Evolutionary conservation across 805 yeast genomes (phyloP).

Genomic region (Zygotorulaspora chibaensis): DNA sequence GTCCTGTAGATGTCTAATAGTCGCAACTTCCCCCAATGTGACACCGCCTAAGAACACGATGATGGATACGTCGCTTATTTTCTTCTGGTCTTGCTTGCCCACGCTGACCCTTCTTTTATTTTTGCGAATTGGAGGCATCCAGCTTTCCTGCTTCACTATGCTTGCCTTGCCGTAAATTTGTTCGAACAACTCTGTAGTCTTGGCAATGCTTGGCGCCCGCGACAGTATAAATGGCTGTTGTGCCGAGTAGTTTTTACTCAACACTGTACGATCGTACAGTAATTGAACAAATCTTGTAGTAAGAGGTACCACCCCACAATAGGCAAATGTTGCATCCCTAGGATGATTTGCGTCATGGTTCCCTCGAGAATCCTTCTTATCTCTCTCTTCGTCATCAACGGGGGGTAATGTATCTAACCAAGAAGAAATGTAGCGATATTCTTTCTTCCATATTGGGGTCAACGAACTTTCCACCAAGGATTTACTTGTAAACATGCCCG

Average conservation of each 20-base stretch:
- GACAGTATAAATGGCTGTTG: constrained; percentile 34
- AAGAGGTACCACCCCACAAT: constrained; percentile 81
- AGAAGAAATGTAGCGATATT: constrained; percentile 22
- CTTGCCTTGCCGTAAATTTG: constrained; percentile 25
- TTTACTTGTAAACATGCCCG: constrained; percentile 23
- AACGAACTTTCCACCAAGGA: constrained; percentile 3
- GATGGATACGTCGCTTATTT: constrained; percentile 33
- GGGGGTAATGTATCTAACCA: constrained; percentile 28
- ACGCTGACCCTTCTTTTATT: constrained; percentile 12
- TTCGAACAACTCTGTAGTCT: constrained; percentile 23
- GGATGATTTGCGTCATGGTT: constrained; percentile 19
- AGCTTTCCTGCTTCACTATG: constrained; percentile 16
- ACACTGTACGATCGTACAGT: constrained; percentile 53
- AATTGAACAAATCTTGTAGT: constrained; percentile 64
- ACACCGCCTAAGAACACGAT: constrained; percentile 76
- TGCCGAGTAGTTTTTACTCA: constrained; percentile 35
- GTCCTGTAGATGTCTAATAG: constrained; percentile 57
- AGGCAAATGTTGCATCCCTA: constrained; percentile 47
- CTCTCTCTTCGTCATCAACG: constrained; percentile 14
- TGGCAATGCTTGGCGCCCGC: constrained; percentile 22
- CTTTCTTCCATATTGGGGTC: constrained; percentile 18
- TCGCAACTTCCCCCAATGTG: constrained; percentile 77
- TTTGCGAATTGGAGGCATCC: constrained; percentile 22
- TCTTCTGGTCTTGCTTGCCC: constrained; percentile 5
- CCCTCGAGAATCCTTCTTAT: constrained; percentile 8